A percentile compares a stretch with the other conserved stretches of the same genome.
Evolutionary conservation across 495 filamentous ascomycete species (phyloP).

Genomic region (Penicillium cataractarum): DNA sequence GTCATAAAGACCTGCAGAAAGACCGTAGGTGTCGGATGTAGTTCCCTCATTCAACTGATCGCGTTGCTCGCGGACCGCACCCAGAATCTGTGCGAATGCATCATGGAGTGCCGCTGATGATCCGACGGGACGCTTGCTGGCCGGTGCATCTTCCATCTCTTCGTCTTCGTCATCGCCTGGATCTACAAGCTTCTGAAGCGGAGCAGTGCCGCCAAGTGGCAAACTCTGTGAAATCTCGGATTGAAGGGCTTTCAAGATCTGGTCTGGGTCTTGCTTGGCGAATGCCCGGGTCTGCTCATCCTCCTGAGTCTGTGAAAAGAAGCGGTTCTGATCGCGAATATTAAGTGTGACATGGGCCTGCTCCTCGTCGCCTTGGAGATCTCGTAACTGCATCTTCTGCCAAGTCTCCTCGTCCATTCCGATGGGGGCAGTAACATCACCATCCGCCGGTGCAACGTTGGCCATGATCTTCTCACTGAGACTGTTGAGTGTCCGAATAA

Average conservation of each 20-base stretch:
- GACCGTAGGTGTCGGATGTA: slow-evolving; percentile 56
- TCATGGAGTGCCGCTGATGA: slow-evolving; percentile 41
- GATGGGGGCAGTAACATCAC: slow-evolving; percentile 61
- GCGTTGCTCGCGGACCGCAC: slow-evolving; percentile 48
- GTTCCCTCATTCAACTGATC: slow-evolving; percentile 37
- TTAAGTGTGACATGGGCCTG: slow-evolving; percentile 80
- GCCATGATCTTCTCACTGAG: slow-evolving; percentile 90
- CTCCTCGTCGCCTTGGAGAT: slow-evolving; percentile 74
- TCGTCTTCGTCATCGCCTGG: slow-evolving; percentile 62
- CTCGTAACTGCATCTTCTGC: slow-evolving; percentile 73
- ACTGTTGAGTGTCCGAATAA: slow-evolving; percentile 82
- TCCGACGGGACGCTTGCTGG: slow-evolving; percentile 35
- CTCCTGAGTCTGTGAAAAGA: slow-evolving; percentile 69
- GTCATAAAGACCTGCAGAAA: slow-evolving; percentile 69
- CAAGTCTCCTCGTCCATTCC: slow-evolving; percentile 78
- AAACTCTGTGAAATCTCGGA: slow-evolving; percentile 57
- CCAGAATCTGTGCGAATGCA: slow-evolving; percentile 48
- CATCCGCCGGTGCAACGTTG: slow-evolving; percentile 76
- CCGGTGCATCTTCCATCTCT: slow-evolving; percentile 53
- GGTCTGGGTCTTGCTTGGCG: slow-evolving; percentile 65
- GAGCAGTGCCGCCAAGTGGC: slow-evolving; percentile 60
- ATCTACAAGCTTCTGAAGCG: slow-evolving; percentile 52
- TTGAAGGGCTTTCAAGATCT: slow-evolving; percentile 67
- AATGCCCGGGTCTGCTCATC: slow-evolving; percentile 61
- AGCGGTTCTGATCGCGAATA: slow-evolving; percentile 79